Conservation (phyloP, 2,329 filamentous ascomycete genomes). For the Hymenoscyphus repandus region DNA sequence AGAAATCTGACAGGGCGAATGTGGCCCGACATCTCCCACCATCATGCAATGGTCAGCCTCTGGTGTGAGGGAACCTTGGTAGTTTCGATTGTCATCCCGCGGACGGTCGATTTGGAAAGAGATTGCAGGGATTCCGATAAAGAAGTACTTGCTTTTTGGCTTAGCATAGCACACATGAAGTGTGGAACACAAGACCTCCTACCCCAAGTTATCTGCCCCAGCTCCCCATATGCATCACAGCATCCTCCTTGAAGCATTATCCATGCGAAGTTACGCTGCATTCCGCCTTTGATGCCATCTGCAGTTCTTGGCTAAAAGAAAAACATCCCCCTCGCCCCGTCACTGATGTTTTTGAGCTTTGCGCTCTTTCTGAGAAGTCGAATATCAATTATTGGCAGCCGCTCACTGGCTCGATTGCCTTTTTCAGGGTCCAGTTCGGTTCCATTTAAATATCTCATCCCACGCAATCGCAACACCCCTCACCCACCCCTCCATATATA, state of each 20-base stretch:
- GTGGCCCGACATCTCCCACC: neutral
- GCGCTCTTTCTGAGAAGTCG: neutral
- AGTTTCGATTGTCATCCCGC: constrained; percentile 18
- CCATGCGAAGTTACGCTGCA: constrained; percentile 7
- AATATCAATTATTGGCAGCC: neutral
- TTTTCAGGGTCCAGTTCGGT: neutral
- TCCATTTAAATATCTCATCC: constrained; percentile 17
- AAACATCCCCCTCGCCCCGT: neutral
- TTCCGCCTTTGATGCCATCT: constrained; percentile 10
- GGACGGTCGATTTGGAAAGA: constrained; percentile 2
- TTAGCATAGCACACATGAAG: neutral
- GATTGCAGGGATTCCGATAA: constrained; percentile 27
- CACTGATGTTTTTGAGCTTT: neutral
- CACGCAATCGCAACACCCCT: constrained; percentile 16
- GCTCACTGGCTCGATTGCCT: neutral
- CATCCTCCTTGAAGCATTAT: neutral
- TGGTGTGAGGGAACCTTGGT: constrained; percentile 6
- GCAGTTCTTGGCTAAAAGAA: neutral
- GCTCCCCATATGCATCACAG: constrained; percentile 5
- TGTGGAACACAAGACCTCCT: constrained; percentile 4
- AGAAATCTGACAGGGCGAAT: neutral
- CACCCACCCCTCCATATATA: constrained; percentile 4
- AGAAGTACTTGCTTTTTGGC: constrained; percentile 15
- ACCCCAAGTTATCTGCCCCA: constrained; percentile 3
- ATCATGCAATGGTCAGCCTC: neutral